Evolutionary conservation across 768 basidiomycete species (phyloP), one percentile per base, ranked within the genome.

Genomic region (Rhodotorula taiwanensis): DNA sequence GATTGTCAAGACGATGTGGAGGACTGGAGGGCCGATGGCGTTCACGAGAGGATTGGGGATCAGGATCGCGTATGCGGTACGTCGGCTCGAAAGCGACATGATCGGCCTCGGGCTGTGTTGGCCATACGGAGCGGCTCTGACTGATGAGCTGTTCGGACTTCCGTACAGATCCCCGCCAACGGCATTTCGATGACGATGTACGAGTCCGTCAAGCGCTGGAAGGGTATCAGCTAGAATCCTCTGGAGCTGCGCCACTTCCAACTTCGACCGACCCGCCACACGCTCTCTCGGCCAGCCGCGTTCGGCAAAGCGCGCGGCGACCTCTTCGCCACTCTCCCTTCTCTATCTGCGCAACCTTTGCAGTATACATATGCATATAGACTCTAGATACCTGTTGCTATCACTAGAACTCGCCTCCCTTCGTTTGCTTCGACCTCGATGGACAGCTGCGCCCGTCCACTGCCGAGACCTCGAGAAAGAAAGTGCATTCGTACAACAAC

Each of bases 171-270:
- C 15, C 70, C 70, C 10, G 66, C 71, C 9, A 72, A 72, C 43
- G 69, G 60, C 10, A 62, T 70, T 47, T 31, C 34, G 1, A 72
- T 72, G 71, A 67, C 71, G 8, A 49, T 62, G 0, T 72, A 68
- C 56, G 71, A 72, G 39, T 39, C 55, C 1, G 39, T 70, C 55
- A 72, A 72, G 66, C 49, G 66, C 21, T 64, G 48, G 47, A 49
- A 69, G 20, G 63, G 62, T 10, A 50, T 69, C 34, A 52, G 21
- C n/a, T 59, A 47, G 44, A n/a, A n/a, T n/a, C n/a, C n/a, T 52
- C 27, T 30, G 13, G 50, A 41, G 42, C 39, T n/a, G n/a, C n/a
- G n/a, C n/a, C n/a, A n/a, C n/a, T n/a, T n/a, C n/a, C n/a, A n/a
- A n/a, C n/a, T n/a, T n/a, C n/a, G n/a, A n/a, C 25, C 5, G 21